Evolutionary conservation across 192 early-diverging fungal genomes (phyloP), one percentile per base, ranked within the genome.

Genomic region (Thoreauomyces humboldtii): DNA sequence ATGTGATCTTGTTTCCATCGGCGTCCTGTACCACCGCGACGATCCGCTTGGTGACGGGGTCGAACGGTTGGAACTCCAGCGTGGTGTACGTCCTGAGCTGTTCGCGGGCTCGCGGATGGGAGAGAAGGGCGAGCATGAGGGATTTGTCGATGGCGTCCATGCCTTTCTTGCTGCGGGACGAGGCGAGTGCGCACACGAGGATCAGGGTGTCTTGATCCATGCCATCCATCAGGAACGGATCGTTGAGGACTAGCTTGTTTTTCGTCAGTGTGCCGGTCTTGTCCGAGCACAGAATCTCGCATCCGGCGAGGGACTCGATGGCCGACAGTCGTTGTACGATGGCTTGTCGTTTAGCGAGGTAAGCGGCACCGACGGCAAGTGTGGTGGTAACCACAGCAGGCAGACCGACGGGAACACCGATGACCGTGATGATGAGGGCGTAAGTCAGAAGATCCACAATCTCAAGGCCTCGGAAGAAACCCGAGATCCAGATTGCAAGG

Each of bases 261-360:
- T 92, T 70, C 25, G 93, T 96, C 29, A 95, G 81, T n/a, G 93
- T 95, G 67, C 93, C 93, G 48, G 93, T 96, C 83, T 96, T 96
- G 81, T 95, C 92, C 25, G 91, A 91, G 81, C 90, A 93, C 68
- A 95, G 88, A 29, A 91, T 85, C n/a, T 88, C 88, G 28, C 93
- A 89, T 0, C 92, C 92, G 0, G 93, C 91, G 74, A 95, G 81
- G 73, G 93, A 92, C 71, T 95, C 93, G 17, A 95, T 91, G 2
- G 93, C 92, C n/a, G 93, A 91, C 19, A 95, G 79, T 46, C 93
- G 91, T 75, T 95, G 93, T 67, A 92, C 88, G 77, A 95, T 95
- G 60, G 93, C 93, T 70, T 94, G 70, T 72, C 93, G 91, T 7
- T 83, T 79, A n/a, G 93, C 91, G 25, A 96, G 78, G 73, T 91